Base-by-base conservation (phyloP, 2,329 filamentous ascomycete species). In the Cryphonectria radicalis region DNA sequence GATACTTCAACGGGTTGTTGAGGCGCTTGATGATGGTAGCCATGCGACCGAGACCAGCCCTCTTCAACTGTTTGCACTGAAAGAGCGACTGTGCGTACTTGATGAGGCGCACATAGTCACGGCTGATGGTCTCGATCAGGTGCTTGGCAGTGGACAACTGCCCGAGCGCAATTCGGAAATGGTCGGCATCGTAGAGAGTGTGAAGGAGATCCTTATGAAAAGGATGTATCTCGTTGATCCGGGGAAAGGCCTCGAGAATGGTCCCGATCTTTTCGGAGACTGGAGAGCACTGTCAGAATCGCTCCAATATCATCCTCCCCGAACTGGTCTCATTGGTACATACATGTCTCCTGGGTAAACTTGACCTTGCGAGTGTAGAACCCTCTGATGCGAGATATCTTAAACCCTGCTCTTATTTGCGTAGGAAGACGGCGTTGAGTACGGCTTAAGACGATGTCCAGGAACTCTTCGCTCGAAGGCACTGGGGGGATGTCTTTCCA, bases 351-450 rank as follows among this genome's bases (percentile, higher is more conserved):
- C 79, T 95, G 92, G 7, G 96, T 98, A 84, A 94, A 99, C 84
- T 98, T 98, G 87, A 98, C 95, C 84, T 98, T 98, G 81, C 96
- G 88, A 63, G 95, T 98, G 83, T 98, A 98, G 85, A 98, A 98
- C 66, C 86, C 86, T 81, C 95, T 88, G 78, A 98, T 98, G 88
- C 95, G 91, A 80, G 90, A 93, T 81, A 98, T 98, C 83, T 97
- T 92, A 87, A 99, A 99, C 72, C 96, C 96, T 57, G 95, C 90
- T 78, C 96, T 90, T 80, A 99, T 98, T 86, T 98, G 94, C 0
- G 80, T 99, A 19, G 96, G 96, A 74, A 99, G 87, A 74, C 95
- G 91, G 79, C 95, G 89, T 87, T 98, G 95, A 5, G 94, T 98
- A 77, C 37, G 37, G 10, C 96, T 88, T 79, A 93, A 97, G 78